Evolutionary conservation across 768 basidiomycete genomes (phyloP).

Genomic region (Macrocybe gigantea): DNA sequence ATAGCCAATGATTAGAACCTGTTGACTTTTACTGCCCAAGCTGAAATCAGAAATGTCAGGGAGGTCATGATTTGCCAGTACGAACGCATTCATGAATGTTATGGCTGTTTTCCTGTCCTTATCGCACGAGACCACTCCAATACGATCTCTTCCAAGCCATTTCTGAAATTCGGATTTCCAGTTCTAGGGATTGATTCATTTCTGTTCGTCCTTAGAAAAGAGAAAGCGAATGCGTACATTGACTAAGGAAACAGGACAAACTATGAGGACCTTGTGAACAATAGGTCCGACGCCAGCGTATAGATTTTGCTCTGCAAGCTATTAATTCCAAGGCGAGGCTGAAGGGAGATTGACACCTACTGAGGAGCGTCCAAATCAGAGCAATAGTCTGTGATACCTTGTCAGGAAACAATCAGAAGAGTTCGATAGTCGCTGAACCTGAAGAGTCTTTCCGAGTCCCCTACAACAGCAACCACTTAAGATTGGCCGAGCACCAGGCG

Average conservation of each 20-base stretch:
- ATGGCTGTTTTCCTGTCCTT: slow-evolving; percentile 48
- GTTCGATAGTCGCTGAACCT: slow-evolving; percentile 32
- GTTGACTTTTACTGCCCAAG: slow-evolving; percentile 55
- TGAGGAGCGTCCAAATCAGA: slow-evolving; percentile 89
- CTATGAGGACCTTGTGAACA: slow-evolving; percentile 82
- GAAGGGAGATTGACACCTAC: slow-evolving; percentile 35
- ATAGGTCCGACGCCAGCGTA: slow-evolving; percentile 51
- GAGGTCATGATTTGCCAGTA: slow-evolving; percentile 1
- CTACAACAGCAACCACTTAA: slow-evolving; percentile 24
- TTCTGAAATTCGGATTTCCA: slow-evolving; percentile 96
- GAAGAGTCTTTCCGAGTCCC: slow-evolving; percentile 97
- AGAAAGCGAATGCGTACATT: slow-evolving; percentile 40
- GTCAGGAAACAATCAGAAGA: neutral
- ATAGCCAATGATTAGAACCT: slow-evolving; percentile 93
- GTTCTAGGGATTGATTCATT: slow-evolving; percentile 44
- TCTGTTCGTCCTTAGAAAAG: too few species aligned
- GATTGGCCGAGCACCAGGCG: slow-evolving; percentile 4
- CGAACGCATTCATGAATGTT: slow-evolving; percentile 72
- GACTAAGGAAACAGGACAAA: slow-evolving; percentile 88
- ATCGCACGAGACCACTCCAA: slow-evolving; percentile 39
- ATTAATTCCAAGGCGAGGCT: neutral
- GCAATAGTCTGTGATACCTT: slow-evolving; percentile 65
- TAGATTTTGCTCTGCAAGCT: slow-evolving; percentile 72
- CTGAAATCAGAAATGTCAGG: neutral
- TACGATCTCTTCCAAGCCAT: slow-evolving; percentile 65